A percentile compares a stretch with the other conserved stretches of the same genome.
Conservation (phyloP, 2,329 filamentous ascomycete species). For the Monilinia vaccinii-corymbosi region DNA sequence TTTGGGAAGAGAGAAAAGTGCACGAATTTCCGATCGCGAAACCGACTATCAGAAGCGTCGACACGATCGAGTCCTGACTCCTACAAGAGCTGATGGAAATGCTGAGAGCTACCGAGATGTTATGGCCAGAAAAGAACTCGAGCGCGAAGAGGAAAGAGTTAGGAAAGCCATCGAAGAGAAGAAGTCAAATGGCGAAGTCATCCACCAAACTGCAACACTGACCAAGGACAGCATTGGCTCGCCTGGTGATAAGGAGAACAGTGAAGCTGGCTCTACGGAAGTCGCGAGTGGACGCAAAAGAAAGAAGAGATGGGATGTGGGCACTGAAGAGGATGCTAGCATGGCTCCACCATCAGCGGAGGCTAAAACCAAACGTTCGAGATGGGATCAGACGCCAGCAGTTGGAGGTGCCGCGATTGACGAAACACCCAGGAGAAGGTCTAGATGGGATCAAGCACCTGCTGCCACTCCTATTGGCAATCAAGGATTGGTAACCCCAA, state of each 20-base stretch:
- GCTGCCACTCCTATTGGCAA: conserved; percentile 67
- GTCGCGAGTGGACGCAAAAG: conserved; percentile 61
- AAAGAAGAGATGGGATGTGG: conserved; percentile 92
- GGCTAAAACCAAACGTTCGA: conserved; percentile 56
- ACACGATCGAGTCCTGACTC: conserved; percentile 79
- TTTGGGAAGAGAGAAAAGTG: conserved; percentile 76
- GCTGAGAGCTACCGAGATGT: conserved; percentile 80
- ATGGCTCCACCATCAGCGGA: conserved; percentile 40
- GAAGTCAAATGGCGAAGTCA: conserved; percentile 46
- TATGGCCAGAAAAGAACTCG: conserved; percentile 83
- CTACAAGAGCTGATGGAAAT: conserved; percentile 73
- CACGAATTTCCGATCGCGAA: conserved; percentile 84
- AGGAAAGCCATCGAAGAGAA: conserved; percentile 67
- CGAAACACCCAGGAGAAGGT: conserved; percentile 63
- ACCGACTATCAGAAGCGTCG: conserved; percentile 96
- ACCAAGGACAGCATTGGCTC: conserved; percentile 46
- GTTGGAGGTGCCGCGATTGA: conserved; percentile 41
- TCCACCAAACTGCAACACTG: conserved; percentile 65
- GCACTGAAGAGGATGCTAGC: conserved; percentile 46
- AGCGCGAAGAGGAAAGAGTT: conserved; percentile 88
- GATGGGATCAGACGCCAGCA: conserved; percentile 79
- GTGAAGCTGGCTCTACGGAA: conserved; percentile 59
- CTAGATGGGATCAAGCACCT: conserved; percentile 87
- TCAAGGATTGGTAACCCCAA: conserved; percentile 67
- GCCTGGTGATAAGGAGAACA: conserved; percentile 57